Base-by-base conservation (phyloP, 352 stramenopile genomes). In the Phytophthora quininea region DNA sequence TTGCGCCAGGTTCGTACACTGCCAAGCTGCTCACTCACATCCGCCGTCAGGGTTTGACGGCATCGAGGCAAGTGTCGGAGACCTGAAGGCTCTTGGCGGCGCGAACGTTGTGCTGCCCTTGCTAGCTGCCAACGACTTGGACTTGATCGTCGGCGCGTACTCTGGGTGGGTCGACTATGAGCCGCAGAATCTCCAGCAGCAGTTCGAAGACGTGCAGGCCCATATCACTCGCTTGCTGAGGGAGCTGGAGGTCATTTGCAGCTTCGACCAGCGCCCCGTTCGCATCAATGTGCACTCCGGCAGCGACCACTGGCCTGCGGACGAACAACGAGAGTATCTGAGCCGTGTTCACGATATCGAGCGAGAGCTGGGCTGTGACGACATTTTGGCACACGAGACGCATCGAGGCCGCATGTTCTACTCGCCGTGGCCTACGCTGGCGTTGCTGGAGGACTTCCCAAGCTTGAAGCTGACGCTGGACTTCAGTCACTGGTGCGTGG, bases 131-230 rank as follows among this genome's bases (percentile, higher is more conserved):
- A 75, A 90, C 62, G 53, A 86, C 8, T 60, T 92, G 67, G 63
- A 85, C 62, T 68, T 92, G 33, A 79, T 92, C 38, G 76, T 86
- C 29, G 84, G 84, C 30, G 75, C 90, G 8, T 92, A 92, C 73
- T 90, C 81, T 6, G 81, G 84, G 29, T 92, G 84, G 84, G 67
- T 74, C 19, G 84, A 92, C 71, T 92, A 92, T 60, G 81, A 89
- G 55, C 70, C 76, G n/a, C 58, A 67, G 54, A 77, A 79, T 3
- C n/a, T 89, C 15, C 29, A 51, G 3, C 57, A 90, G 57, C 81
- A 90, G 56, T 90, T 88, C 55, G 81, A 90, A 48, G 57, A 67
- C 38, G 77, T 90, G 37, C 14, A 59, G 24, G 63, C 29, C 29
- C 81, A 90, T 38, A 48, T 87, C 3, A 58, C 69, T 3, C 81